These are phyloP conservation scores for Trichoderma atrobrunneum DNA, from an alignment of 2,329 filamentous ascomycete genomes.

Conservation along the genomic window DNA sequence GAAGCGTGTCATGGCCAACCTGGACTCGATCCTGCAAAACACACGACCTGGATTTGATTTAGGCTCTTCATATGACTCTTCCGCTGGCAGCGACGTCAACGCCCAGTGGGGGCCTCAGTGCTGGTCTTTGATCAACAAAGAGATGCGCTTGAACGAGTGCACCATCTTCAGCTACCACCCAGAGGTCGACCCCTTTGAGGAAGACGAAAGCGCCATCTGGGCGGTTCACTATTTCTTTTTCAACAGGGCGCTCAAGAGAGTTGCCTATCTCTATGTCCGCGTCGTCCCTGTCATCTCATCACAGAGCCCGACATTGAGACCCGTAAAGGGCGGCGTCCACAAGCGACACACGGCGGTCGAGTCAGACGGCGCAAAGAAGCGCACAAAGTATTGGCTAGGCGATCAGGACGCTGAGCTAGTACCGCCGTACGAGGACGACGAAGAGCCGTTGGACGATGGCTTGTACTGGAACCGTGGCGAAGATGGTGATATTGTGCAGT, in stretches of 20 bases:
- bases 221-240: constrained; percentile 97
- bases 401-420: constrained; percentile 55
- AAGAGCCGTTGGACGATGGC: constrained; percentile 49
- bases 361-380: constrained; percentile 54
- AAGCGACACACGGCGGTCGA: constrained; percentile 32
- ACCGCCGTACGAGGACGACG: constrained; percentile 45
- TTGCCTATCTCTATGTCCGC: constrained; percentile 89
- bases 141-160: constrained; percentile 90
- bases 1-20: constrained; percentile 76
- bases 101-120: constrained; percentile 83
- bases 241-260: constrained; percentile 86
- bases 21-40: constrained; percentile 85
- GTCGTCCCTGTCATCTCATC: constrained; percentile 75
- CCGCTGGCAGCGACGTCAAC: constrained; percentile 45
- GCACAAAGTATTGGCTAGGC: constrained; percentile 85
- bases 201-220: constrained; percentile 92
- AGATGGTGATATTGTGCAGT: constrained; percentile 55
- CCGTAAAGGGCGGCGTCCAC: constrained; percentile 31
- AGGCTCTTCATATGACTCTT: constrained; percentile 42
- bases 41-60: constrained; percentile 63
- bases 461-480: constrained; percentile 58
- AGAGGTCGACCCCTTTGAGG: constrained; percentile 84
- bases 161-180: constrained; percentile 87
- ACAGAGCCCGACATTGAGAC: constrained; percentile 52
- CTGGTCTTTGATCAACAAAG: constrained; percentile 89